A percentile compares a stretch with the other conserved stretches of the same genome.
phyloP scores from a whole-genome alignment of 495 filamentous ascomycete species.

The Penicillium odoratum region DNA sequence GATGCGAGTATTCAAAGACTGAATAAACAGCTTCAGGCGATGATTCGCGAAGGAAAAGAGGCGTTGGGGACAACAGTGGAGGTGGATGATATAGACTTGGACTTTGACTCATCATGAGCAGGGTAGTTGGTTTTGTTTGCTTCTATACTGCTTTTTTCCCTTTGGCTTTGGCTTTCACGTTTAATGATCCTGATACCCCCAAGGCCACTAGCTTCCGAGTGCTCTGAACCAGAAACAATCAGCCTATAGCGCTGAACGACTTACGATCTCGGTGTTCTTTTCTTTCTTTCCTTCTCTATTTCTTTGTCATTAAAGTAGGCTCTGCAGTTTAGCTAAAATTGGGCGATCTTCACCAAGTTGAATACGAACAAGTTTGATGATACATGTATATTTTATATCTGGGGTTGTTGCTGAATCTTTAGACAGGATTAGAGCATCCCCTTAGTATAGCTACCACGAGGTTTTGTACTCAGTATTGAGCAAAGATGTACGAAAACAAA shows the following conservation, averaged over 20 bases:
- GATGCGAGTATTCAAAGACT: constrained; percentile 76
- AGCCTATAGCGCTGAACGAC: constrained; percentile 8
- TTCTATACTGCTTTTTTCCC: neutral
- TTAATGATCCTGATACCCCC: constrained; percentile 25
- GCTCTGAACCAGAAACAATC: constrained; percentile 2
- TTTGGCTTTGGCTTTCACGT: neutral
- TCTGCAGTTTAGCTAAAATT: neutral
- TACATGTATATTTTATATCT: too few relatives aligned
- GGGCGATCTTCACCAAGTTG: neutral
- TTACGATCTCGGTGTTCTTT: constrained; percentile 24
- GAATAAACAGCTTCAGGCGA: constrained; percentile 72
- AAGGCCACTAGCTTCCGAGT: constrained; percentile 4
- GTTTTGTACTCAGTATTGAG: too few relatives aligned
- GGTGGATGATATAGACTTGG: constrained; percentile 60
- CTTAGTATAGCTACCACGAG: too few relatives aligned
- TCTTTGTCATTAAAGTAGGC: neutral
- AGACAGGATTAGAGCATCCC: too few relatives aligned
- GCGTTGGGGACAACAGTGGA: constrained; percentile 79
- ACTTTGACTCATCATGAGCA: constrained; percentile 25
- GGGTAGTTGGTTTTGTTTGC: constrained; percentile 3
- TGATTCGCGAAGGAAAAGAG: constrained; percentile 87
- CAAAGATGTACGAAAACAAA: too few relatives aligned
- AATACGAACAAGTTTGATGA: neutral
- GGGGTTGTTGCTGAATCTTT: too few relatives aligned
- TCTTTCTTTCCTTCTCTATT: constrained; percentile 5